phyloP scores from a whole-genome alignment of 345 rosid genomes.

The Rhizophora mangle region DNA sequence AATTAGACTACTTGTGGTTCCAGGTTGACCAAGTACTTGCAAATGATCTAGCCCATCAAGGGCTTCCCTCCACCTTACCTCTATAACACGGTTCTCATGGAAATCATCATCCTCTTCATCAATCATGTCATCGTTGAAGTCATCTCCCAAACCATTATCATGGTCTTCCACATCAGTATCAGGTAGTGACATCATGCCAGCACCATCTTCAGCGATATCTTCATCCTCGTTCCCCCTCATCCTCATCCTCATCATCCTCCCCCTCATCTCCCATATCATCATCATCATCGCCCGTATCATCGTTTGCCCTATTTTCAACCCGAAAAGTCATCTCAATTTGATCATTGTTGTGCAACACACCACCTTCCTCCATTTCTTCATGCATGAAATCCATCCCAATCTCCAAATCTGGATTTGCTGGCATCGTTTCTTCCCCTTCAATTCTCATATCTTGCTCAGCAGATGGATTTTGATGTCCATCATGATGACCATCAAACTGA shows the following conservation, averaged over 20 bases:
- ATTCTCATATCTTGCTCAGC: constrained; percentile 67
- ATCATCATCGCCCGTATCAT: constrained; percentile 86
- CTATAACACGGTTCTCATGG: constrained; percentile 83
- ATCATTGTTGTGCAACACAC: constrained; percentile 45
- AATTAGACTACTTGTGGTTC: constrained; percentile 60
- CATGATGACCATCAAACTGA: constrained; percentile 45
- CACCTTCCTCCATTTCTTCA: constrained; percentile 79
- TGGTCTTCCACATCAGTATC: constrained; percentile 96
- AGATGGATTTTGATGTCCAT: constrained; percentile 44
- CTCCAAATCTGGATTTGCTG: constrained; percentile 49
- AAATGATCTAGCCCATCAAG: constrained; percentile 91
- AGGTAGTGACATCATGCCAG: constrained; percentile 87
- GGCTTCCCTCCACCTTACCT: constrained; percentile 95
- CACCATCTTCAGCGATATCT: constrained; percentile 89
- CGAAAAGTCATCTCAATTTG: constrained; percentile 83
- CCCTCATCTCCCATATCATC: constrained; percentile 97
- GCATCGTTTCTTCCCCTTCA: constrained; percentile 56
- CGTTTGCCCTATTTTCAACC: constrained; percentile 76
- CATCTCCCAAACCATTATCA: constrained; percentile 86
- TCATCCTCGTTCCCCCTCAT: constrained; percentile 93
- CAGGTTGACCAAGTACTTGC: constrained; percentile 89
- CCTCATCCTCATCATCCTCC: constrained; percentile 83
- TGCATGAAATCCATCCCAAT: constrained; percentile 79
- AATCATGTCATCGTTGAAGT: constrained; percentile 85
- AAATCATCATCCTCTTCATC: constrained; percentile 97